Conservation (phyloP, 176 grass and related monocot genomes). For the Oryza glumipatula region DNA sequence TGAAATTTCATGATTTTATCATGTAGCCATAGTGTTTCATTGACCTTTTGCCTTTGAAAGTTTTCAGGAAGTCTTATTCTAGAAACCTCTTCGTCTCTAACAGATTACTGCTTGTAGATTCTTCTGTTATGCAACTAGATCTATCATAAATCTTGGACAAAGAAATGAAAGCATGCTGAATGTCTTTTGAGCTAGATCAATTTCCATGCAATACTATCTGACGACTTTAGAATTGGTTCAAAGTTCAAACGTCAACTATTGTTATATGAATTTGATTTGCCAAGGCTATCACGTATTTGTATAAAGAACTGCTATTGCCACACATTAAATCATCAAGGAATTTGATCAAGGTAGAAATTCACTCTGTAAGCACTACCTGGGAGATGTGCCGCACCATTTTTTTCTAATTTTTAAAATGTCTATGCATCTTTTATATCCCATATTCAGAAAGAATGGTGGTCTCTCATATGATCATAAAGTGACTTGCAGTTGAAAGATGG, state of each 20-base stretch:
- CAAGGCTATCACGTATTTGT: slow-evolving; percentile 8
- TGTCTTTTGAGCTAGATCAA: not conserved
- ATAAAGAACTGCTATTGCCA: not conserved
- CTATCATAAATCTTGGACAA: not conserved
- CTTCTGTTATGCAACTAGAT: not conserved
- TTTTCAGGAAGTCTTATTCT: not conserved
- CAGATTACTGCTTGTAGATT: not conserved
- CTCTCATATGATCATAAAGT: not conserved
- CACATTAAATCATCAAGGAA: not conserved
- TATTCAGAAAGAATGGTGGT: slow-evolving; percentile 4
- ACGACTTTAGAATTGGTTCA: not conserved
- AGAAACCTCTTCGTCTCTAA: slow-evolving; percentile 11
- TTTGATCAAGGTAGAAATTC: slow-evolving; percentile 2
- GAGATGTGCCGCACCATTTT: not conserved
- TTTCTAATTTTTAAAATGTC: slow-evolving; percentile 10
- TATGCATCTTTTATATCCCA: slow-evolving; percentile 21
- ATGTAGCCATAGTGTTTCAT: not conserved
- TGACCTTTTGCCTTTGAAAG: slow-evolving; percentile 5
- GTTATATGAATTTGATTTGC: not conserved
- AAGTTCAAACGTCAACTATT: not conserved
- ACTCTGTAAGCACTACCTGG: not conserved
- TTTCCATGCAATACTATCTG: not conserved
- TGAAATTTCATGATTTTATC: not conserved
- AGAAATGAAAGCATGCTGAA: not conserved
- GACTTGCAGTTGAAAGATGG: not conserved